These are phyloP conservation scores for Clathrospora elynae DNA, from an alignment of 2,329 filamentous ascomycete species.

Conservation along the genomic window DNA sequence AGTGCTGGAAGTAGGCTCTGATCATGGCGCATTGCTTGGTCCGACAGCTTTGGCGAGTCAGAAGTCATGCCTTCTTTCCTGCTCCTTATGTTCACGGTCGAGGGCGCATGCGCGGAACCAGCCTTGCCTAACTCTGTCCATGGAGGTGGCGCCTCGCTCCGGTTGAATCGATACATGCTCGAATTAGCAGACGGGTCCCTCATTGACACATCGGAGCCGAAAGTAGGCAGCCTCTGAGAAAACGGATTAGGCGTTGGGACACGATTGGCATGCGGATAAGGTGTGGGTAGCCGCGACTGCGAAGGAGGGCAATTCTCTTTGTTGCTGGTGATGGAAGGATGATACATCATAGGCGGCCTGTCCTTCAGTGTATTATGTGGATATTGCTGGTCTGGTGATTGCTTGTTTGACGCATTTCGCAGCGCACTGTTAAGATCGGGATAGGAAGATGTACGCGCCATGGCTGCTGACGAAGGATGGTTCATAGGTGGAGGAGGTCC, in stretches of 20 bases:
- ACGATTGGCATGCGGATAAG: slow-evolving; percentile 15
- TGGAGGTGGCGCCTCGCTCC: slow-evolving; percentile 5
- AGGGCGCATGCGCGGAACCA: slow-evolving; percentile 25
- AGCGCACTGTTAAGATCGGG: slow-evolving; percentile 20
- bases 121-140: slow-evolving; percentile 12
- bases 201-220: slow-evolving; percentile 30
- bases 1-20: slow-evolving; percentile 14
- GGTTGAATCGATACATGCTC: slow-evolving; percentile 16
- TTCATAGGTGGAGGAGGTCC: slow-evolving; percentile 16
- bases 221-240: slow-evolving; percentile 11
- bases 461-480: slow-evolving; percentile 30
- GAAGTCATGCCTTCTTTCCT: slow-evolving; percentile 34
- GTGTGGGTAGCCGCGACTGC: slow-evolving; percentile 18
- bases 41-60: slow-evolving; percentile 7
- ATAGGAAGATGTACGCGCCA: slow-evolving; percentile 34
- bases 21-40: slow-evolving; percentile 22
- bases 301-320: slow-evolving; percentile 27
- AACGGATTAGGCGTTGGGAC: slow-evolving; percentile 33
- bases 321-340: slow-evolving; percentile 13
- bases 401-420: slow-evolving; percentile 17
- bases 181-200: slow-evolving; percentile 30
- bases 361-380: slow-evolving; percentile 6
- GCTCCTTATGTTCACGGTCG: slow-evolving; percentile 23
- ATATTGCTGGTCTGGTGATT: slow-evolving; percentile 11
- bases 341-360: slow-evolving; percentile 8